These are phyloP conservation scores for Lumnitzera racemosa DNA, from an alignment of 345 rosid genomes.

Conservation along the genomic window DNA sequence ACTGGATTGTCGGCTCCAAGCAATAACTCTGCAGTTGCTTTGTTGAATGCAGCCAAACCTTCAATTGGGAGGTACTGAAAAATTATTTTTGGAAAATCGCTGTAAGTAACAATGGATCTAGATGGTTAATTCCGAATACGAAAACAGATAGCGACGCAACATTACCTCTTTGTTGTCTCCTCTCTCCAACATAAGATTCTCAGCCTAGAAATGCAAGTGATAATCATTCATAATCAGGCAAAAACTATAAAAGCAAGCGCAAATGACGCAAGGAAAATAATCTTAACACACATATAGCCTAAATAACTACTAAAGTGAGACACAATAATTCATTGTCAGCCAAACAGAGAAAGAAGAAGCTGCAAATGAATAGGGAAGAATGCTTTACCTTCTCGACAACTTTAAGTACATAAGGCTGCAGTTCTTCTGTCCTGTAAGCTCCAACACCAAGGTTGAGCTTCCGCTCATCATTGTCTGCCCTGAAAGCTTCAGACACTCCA, in stretches of 20 bases:
- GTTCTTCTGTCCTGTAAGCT: conserved; percentile 89
- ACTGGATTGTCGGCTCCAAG: conserved; percentile 76
- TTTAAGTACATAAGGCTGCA: conserved; percentile 88
- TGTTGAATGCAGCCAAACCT: conserved; percentile 91
- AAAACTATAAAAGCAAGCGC: too few species aligned
- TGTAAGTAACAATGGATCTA: conserved; percentile 1
- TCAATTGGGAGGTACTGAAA: conserved; percentile 95
- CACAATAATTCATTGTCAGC: neutral
- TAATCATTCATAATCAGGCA: too few species aligned
- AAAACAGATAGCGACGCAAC: conserved; percentile 7
- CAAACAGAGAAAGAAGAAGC: neutral
- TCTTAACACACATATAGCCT: too few species aligned
- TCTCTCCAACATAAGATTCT: conserved; percentile 80
- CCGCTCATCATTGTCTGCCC: conserved; percentile 61
- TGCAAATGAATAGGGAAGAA: neutral
- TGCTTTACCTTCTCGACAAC: conserved; percentile 83
- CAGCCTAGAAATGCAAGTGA: conserved; percentile 42
- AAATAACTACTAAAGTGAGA: too few species aligned
- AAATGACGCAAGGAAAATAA: too few species aligned
- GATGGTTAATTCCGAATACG: neutral
- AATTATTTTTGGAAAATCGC: neutral
- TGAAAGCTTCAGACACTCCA: conserved; percentile 95
- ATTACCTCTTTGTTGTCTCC: conserved; percentile 95
- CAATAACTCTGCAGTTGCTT: conserved; percentile 83
- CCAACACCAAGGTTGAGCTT: conserved; percentile 99